These are phyloP conservation scores for Sarcodon sp. DNA, from an alignment of 768 basidiomycete genomes.

Conservation along the genomic window DNA sequence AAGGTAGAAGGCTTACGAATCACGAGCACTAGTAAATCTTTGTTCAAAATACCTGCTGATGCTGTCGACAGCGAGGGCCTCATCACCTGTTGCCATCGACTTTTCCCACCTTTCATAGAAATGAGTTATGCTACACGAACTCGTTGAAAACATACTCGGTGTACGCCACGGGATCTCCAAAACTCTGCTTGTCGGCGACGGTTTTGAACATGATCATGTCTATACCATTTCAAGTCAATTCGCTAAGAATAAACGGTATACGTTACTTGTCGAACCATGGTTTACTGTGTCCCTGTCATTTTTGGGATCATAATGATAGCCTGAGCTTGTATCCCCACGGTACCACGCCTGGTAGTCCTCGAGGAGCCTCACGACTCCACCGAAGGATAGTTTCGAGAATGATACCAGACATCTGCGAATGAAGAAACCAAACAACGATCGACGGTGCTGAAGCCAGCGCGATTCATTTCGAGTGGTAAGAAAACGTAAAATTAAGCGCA, in stretches of 20 bases:
- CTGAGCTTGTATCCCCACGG: slow-evolving; percentile 29
- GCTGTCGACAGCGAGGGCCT: slow-evolving; percentile 54
- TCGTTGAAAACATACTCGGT: slow-evolving; percentile 30
- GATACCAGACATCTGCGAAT: slow-evolving; percentile 65
- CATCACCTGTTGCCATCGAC: slow-evolving; percentile 52
- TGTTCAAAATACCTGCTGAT: slow-evolving; percentile 77
- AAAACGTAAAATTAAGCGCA: no score
- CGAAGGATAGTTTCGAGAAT: slow-evolving; percentile 66
- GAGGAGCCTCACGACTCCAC: slow-evolving; percentile 54
- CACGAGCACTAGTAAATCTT: slow-evolving; percentile 66
- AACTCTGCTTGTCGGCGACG: slow-evolving; percentile 48
- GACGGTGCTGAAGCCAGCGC: slow-evolving; percentile 15
- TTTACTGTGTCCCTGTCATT: slow-evolving; percentile 20
- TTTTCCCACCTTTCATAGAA: slow-evolving; percentile 46
- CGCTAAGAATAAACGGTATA: slow-evolving; percentile 9
- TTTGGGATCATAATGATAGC: slow-evolving; percentile 25
- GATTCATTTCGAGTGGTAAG: no score
- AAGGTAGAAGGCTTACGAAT: slow-evolving; percentile 45
- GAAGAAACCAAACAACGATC: slow-evolving; percentile 75
- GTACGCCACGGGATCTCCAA: slow-evolving; percentile 50
- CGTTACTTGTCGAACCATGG: neutral
- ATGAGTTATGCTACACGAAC: no score
- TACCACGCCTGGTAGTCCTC: slow-evolving; percentile 58
- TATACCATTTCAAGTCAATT: neutral
- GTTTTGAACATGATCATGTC: slow-evolving; percentile 50